A percentile compares a stretch with the other conserved stretches of the same genome.
Evolutionary conservation across 2,329 filamentous ascomycete genomes (phyloP).

Genomic region (Plectosphaerella cucumerina): DNA sequence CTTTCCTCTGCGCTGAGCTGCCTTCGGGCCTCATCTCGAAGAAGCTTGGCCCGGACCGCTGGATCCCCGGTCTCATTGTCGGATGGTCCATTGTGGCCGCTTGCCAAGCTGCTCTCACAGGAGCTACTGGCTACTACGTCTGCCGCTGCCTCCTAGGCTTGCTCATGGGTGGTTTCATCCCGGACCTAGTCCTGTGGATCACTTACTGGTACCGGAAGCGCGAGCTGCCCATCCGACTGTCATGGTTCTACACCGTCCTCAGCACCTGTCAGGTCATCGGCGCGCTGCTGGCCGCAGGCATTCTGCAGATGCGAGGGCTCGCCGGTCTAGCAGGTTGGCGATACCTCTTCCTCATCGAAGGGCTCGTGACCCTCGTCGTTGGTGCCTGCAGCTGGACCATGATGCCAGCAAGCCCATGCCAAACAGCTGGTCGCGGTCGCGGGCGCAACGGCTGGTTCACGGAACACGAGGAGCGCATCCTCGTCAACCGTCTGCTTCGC

Average conservation of each 20-base stretch:
- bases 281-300: conserved; percentile 25
- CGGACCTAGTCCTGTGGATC: conserved; percentile 15
- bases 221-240: conserved; percentile 26
- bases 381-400: conserved; percentile 36
- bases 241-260: conserved; percentile 26
- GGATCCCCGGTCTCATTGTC: neutral
- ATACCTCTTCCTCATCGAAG: conserved; percentile 51
- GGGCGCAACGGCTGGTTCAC: conserved; percentile 51
- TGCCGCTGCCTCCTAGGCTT: conserved; percentile 32
- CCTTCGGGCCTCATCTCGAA: conserved; percentile 53
- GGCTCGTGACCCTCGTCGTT: conserved; percentile 18
- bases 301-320: conserved; percentile 26
- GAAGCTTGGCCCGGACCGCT: conserved; percentile 33
- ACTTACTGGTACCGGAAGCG: conserved; percentile 25
- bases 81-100: conserved; percentile 9
- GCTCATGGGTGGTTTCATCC: conserved; percentile 41
- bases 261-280: conserved; percentile 24
- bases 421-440: conserved; percentile 29
- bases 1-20: conserved; percentile 33
- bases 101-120: conserved; percentile 21
- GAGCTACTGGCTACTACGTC: conserved; percentile 29
- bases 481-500: conserved; percentile 50
- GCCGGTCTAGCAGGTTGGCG: conserved; percentile 27
- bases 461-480: conserved; percentile 45
- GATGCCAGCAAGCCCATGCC: conserved; percentile 39